Percentiles rank a stretch among this genome's conserved stretches.
phyloP scores from a whole-genome alignment of 169 alveolate species.

The Cryptosporidium sp. region DNA sequence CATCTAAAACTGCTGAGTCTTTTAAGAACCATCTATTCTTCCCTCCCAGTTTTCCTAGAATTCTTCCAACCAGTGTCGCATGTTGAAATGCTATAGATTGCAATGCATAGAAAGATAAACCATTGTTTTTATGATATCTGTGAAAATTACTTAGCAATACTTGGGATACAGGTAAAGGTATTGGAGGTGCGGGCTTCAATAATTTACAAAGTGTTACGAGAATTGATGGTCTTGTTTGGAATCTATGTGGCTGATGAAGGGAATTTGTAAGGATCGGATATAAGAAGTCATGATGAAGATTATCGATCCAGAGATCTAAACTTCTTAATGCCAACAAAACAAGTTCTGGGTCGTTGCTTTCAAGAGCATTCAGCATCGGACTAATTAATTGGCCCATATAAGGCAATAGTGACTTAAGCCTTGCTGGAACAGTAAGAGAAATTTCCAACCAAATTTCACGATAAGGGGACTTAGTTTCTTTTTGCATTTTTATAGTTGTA shows the following conservation, averaged over 20 bases:
- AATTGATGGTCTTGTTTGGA: slow-evolving; percentile 73
- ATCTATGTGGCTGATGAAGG: slow-evolving; percentile 46
- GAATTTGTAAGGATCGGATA: slow-evolving; percentile 79
- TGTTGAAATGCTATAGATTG: slow-evolving; percentile 73
- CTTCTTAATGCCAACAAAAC: slow-evolving; percentile 78
- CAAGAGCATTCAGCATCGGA: slow-evolving; percentile 73
- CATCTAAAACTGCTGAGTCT: slow-evolving; percentile 52
- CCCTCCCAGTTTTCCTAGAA: slow-evolving; percentile 81
- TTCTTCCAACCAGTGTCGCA: slow-evolving; percentile 76
- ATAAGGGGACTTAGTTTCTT: slow-evolving; percentile 41
- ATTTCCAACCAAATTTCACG: slow-evolving; percentile 70
- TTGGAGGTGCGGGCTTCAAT: slow-evolving; percentile 73
- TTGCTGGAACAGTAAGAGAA: slow-evolving; percentile 70
- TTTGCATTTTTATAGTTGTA: slow-evolving; percentile 66
- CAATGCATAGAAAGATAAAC: slow-evolving; percentile 43
- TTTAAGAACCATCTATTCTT: slow-evolving; percentile 79
- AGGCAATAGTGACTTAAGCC: slow-evolving; percentile 68
- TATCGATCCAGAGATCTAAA: slow-evolving; percentile 80
- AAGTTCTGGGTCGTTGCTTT: slow-evolving; percentile 75
- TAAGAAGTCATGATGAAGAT: slow-evolving; percentile 79
- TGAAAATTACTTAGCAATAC: slow-evolving; percentile 34
- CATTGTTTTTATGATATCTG: slow-evolving; percentile 37
- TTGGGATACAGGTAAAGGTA: slow-evolving; percentile 63
- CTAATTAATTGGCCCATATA: slow-evolving; percentile 64
- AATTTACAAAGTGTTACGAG: slow-evolving; percentile 57